Base-by-base conservation (phyloP, 352 stramenopile genomes). In the Blastocystis sp. region DNA sequence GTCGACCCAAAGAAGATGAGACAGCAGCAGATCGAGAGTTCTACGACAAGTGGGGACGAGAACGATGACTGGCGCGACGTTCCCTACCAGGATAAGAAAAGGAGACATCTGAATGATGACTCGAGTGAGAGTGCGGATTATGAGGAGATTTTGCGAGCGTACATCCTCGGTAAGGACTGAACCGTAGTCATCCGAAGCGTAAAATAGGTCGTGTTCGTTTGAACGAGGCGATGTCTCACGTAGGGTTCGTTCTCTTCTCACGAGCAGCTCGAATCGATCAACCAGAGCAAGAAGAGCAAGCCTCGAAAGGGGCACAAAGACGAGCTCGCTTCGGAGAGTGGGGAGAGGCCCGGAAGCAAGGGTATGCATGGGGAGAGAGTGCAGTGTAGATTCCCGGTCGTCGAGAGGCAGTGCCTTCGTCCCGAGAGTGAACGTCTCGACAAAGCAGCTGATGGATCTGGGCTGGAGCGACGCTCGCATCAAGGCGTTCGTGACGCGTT, bases 401-500 rank as follows among this genome's bases (percentile, higher is more conserved):
- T 59, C 50, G 20, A 59, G 20, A 59, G 11, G 11, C 50, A 59
- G 11, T 9, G 1, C 65, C 20, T 85, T 69, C 50, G 65, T 68
- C 50, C 53, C 65, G 9, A 50, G 73, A 3, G 26, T 45, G 30
- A 85, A 65, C 18, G 73, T 85, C 13, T 54, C 73, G 34, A 85
- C 73, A 9, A 30, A 53, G 37, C 73, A 85, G 41, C 56, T 85
- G 39, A 26, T 66, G 30, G 73, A 85, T 9, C 34, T 85, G 16
- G 73, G 73, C 0, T 85, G 73, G 73, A 85, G 73, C 43, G 53
- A 85, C 16, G 73, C 43, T 20, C 73, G 73, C n/a, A 85, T 85
- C 73, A 85, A 85, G 39, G 79, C 90, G 73, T 85, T 37, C 20
- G 26, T 53, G 47, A n/a, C 13, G 2, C 20, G 53, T 0, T 20